Conservation (phyloP, 73 alveolate species). For the Paramecium sexaurelia region DNA sequence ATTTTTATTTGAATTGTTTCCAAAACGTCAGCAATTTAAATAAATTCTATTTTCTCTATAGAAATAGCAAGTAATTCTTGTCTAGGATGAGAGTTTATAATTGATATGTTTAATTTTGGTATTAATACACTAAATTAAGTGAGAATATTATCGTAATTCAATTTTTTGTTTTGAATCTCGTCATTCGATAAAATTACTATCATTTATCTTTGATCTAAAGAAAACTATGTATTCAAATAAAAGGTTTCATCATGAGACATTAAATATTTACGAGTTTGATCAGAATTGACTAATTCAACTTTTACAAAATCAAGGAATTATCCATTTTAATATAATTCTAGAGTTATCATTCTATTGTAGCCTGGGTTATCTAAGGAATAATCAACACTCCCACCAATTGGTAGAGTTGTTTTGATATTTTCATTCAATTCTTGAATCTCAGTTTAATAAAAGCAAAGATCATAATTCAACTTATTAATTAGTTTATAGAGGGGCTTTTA, state of each 20-base stretch:
- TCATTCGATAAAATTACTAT: background rate
- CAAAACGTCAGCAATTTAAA: background rate
- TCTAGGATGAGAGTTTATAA: background rate
- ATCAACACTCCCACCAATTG: background rate
- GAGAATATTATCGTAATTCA: conserved; percentile 1
- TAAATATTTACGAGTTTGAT: background rate
- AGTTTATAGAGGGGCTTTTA: conserved; percentile 22
- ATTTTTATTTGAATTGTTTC: conserved; percentile 13
- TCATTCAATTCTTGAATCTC: conserved; percentile 45
- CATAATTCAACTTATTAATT: background rate
- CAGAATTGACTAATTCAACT: conserved; percentile 24
- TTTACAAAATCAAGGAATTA: conserved; percentile 25
- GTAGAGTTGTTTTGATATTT: background rate
- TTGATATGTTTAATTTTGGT: conserved; percentile 19
- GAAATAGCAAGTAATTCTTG: background rate
- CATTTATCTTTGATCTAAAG: conserved; percentile 22
- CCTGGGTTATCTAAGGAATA: conserved; percentile 45
- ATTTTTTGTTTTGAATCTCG: background rate
- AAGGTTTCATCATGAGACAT: background rate
- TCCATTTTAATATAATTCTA: conserved; percentile 39
- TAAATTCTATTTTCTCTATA: background rate
- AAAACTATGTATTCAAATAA: background rate
- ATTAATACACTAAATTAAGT: background rate
- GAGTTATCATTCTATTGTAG: background rate
- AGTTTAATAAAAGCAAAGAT: conserved; percentile 17